These are phyloP conservation scores for Termitomyces sp. DNA, from an alignment of 768 basidiomycete genomes.

Conservation along the genomic window DNA sequence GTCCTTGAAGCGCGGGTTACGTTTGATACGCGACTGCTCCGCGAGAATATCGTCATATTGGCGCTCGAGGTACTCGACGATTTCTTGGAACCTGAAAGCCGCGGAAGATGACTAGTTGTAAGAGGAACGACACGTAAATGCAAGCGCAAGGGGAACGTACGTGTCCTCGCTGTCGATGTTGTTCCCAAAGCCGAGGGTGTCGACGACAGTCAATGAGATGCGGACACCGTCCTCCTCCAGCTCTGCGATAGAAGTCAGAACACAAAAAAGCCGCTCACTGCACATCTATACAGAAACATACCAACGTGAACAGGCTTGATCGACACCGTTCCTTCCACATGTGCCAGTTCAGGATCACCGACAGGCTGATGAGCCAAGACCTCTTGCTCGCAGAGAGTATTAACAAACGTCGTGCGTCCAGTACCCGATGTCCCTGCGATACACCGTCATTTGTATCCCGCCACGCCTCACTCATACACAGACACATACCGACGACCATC, in stretches of 20 bases:
- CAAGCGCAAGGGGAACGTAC: slow-evolving; percentile 36
- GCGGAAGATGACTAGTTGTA: neutral
- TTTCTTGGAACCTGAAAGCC: slow-evolving; percentile 71
- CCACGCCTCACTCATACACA: slow-evolving; percentile 8
- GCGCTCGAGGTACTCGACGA: slow-evolving; percentile 79
- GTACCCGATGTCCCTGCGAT: slow-evolving; percentile 77
- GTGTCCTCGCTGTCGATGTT: slow-evolving; percentile 85
- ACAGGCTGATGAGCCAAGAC: slow-evolving; percentile 65
- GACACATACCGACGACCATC: slow-evolving; percentile 78
- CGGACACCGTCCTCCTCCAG: slow-evolving; percentile 89
- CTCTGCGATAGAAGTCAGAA: slow-evolving; percentile 37
- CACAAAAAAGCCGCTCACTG: neutral
- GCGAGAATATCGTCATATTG: slow-evolving; percentile 93
- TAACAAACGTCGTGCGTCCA: slow-evolving; percentile 86
- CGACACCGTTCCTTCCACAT: slow-evolving; percentile 67
- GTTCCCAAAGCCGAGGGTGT: slow-evolving; percentile 90
- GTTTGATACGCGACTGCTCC: slow-evolving; percentile 84
- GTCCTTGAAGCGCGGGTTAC: slow-evolving; percentile 88
- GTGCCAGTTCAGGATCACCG: slow-evolving; percentile 63
- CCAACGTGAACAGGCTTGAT: slow-evolving; percentile 83
- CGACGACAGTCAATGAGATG: slow-evolving; percentile 85
- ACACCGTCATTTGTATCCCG: neutral
- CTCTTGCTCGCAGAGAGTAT: slow-evolving; percentile 82
- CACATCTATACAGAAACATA: slow-evolving; percentile 19
- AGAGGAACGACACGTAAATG: slow-evolving; percentile 1